Percentiles rank a stretch among this genome's conserved stretches.
Conservation (phyloP, 768 basidiomycete genomes). For the Lactifluus pinguis region DNA sequence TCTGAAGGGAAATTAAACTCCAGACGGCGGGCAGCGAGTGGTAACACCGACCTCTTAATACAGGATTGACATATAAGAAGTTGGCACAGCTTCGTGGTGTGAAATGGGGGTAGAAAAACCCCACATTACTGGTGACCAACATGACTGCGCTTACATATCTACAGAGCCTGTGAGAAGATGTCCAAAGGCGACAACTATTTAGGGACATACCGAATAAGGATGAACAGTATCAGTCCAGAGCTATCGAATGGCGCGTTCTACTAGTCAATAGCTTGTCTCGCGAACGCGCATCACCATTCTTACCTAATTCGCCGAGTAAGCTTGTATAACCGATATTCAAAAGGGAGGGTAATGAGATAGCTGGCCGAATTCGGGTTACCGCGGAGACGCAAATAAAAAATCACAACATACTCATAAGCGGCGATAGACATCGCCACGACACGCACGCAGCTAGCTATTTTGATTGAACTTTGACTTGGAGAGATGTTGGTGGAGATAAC, state of each 20-base stretch:
- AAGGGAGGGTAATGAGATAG: neutral
- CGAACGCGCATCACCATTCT: neutral
- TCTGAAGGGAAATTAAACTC: neutral
- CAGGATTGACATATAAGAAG: neutral
- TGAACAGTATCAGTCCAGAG: neutral
- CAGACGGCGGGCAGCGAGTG: neutral
- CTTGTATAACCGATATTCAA: neutral
- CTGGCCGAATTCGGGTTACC: neutral
- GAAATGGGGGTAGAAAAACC: neutral
- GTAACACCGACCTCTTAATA: neutral
- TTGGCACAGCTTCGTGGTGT: neutral
- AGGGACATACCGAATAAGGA: neutral
- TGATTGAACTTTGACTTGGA: neutral
- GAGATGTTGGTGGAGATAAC: neutral
- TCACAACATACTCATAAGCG: neutral
- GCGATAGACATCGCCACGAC: neutral
- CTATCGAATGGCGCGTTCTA: neutral
- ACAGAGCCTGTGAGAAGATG: neutral
- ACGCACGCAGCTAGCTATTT: neutral
- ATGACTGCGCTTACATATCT: neutral
- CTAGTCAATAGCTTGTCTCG: neutral
- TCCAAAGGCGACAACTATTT: neutral
- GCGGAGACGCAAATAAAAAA: neutral
- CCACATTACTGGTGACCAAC: neutral
- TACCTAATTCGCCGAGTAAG: neutral